Conservation (phyloP, 1,284 basidiomycete genomes). For the Cerioporus squamosus region DNA sequence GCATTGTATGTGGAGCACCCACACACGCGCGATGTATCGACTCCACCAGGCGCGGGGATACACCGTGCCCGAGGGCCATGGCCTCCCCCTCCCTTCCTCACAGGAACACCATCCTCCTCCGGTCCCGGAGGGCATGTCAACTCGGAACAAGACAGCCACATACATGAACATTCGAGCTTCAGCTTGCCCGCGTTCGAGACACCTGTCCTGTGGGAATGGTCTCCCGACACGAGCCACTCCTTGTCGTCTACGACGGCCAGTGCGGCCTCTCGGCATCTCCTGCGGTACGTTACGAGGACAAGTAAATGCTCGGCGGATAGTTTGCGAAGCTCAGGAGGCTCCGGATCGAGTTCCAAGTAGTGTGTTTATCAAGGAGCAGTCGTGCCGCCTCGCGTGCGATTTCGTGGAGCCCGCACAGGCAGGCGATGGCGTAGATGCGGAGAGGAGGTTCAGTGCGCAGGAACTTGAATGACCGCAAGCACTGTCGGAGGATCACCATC, state of each 20-base stretch:
- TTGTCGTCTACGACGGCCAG: background rate
- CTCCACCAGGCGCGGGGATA: too few relatives aligned
- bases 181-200: constrained; percentile 2
- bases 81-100: too few relatives aligned
- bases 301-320: constrained; percentile 6
- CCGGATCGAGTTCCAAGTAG: background rate
- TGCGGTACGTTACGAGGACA: constrained; percentile 4
- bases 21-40: too few relatives aligned
- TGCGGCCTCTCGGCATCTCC: background rate
- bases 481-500: constrained; percentile 45
- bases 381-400: background rate
- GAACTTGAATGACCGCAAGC: constrained; percentile 51
- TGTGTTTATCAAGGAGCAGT: background rate
- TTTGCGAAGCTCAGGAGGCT: constrained; percentile 6
- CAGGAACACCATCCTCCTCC: too few relatives aligned
- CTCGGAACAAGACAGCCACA: too few relatives aligned
- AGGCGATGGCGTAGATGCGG: constrained; percentile 4
- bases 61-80: too few relatives aligned
- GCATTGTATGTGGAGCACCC: too few relatives aligned
- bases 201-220: background rate
- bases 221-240: constrained; percentile 4
- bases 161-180: too few relatives aligned
- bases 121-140: too few relatives aligned
- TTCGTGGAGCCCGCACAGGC: background rate
- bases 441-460: background rate